These are phyloP conservation scores for Fusarium multiceps DNA, from an alignment of 2,329 filamentous ascomycete species.

Conservation along the genomic window DNA sequence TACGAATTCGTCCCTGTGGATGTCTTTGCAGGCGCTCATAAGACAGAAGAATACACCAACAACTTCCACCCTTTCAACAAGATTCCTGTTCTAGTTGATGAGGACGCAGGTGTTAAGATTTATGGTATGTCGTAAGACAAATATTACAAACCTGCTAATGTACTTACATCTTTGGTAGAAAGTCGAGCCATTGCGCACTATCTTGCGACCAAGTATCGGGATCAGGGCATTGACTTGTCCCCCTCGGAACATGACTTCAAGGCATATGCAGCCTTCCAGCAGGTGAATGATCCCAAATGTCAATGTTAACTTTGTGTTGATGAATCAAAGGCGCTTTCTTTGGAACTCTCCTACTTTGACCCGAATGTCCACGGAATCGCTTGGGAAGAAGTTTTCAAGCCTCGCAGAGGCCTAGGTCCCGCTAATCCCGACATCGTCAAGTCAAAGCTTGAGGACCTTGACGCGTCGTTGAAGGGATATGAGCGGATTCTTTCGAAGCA, in stretches of 20 bases:
- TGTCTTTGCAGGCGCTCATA: not conserved
- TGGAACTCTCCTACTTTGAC: not conserved
- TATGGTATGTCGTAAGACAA: not conserved
- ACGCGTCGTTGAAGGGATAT: not conserved
- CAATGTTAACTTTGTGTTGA: too few relatives aligned
- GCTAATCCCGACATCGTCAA: not conserved
- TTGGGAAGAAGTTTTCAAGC: not conserved
- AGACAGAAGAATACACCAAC: not conserved
- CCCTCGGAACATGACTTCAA: not conserved
- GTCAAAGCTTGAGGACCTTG: not conserved
- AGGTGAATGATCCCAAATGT: not conserved
- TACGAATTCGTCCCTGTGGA: not conserved
- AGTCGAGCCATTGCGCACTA: not conserved
- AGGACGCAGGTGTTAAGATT: not conserved
- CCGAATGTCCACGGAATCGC: not conserved
- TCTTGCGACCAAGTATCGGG: not conserved
- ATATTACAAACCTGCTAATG: rapidly evolving
- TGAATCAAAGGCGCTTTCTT: not conserved
- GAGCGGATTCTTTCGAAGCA: not conserved
- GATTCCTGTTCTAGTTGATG: not conserved
- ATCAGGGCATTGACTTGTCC: not conserved
- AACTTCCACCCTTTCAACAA: not conserved
- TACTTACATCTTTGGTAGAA: not conserved
- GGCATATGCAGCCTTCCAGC: not conserved
- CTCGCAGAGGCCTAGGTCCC: not conserved